A percentile compares a stretch with the other conserved stretches of the same genome.
Conservation (phyloP, 768 basidiomycete genomes). For the Suillus decipiens region DNA sequence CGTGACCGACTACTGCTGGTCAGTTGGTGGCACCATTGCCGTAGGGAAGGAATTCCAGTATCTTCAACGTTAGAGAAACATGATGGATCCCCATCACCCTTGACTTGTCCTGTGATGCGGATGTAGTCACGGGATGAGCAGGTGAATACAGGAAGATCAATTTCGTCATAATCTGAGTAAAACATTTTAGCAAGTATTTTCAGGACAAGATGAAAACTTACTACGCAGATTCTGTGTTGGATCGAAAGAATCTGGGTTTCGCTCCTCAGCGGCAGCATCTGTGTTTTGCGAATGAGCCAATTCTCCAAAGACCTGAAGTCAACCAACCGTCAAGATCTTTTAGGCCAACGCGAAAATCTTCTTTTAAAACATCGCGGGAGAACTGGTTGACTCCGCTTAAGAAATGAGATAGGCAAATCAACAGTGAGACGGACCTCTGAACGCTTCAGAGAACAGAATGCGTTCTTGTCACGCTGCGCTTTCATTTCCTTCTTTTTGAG, state of each 20-base stretch:
- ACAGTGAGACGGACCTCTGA: constrained; percentile 44
- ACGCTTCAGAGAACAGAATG: constrained; percentile 58
- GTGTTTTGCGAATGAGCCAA: neutral
- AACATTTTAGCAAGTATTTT: neutral
- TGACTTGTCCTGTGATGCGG: constrained; percentile 56
- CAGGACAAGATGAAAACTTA: constrained; percentile 25
- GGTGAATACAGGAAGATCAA: constrained; percentile 65
- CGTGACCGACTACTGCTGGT: constrained; percentile 55
- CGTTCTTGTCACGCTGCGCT: constrained; percentile 53
- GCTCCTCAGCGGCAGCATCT: constrained; percentile 59
- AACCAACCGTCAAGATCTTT: constrained; percentile 58
- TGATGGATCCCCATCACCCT: constrained; percentile 58
- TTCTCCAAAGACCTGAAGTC: neutral
- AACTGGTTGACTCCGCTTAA: constrained; percentile 36
- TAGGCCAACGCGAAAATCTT: constrained; percentile 59
- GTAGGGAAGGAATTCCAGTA: constrained; percentile 58
- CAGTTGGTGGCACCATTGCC: constrained; percentile 57
- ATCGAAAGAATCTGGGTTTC: constrained; percentile 59
- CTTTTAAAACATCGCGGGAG: constrained; percentile 56
- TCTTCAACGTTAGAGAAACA: constrained; percentile 56
- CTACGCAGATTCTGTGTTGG: constrained; percentile 51
- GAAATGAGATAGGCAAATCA: constrained; percentile 5
- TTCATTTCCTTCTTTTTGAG: constrained; percentile 42
- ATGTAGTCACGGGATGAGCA: constrained; percentile 64
- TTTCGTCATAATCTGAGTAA: constrained; percentile 53